These are phyloP conservation scores for Monosporascus sp. DNA, from an alignment of 2,329 filamentous ascomycete species.

Conservation along the genomic window DNA sequence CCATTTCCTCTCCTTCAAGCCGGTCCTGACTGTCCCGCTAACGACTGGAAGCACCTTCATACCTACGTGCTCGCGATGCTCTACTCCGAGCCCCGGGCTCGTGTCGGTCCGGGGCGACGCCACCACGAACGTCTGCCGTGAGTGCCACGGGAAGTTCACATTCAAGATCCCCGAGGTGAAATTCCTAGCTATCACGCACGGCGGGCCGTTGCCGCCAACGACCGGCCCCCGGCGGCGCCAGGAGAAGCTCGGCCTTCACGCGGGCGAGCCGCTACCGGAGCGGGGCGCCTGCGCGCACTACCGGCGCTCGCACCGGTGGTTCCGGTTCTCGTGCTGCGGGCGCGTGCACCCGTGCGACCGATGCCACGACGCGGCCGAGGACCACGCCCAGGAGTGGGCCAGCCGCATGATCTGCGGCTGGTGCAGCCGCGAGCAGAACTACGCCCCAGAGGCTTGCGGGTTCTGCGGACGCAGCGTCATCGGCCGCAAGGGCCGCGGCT, in stretches of 20 bases:
- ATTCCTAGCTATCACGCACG: slow-evolving; percentile 64
- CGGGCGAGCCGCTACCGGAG: slow-evolving; percentile 49
- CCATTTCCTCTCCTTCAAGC: background rate
- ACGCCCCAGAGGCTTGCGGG: slow-evolving; percentile 67
- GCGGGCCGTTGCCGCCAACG: slow-evolving; percentile 35
- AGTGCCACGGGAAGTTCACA: slow-evolving; percentile 74
- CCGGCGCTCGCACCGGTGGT: slow-evolving; percentile 55
- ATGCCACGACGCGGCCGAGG: slow-evolving; percentile 68
- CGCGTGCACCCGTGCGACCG: slow-evolving; percentile 58
- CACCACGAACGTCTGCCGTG: slow-evolving; percentile 68
- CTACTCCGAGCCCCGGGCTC: slow-evolving; percentile 62
- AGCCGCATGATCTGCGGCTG: slow-evolving; percentile 78
- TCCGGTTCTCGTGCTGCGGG: slow-evolving; percentile 58
- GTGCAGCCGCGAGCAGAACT: slow-evolving; percentile 77
- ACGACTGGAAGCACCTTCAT: slow-evolving; percentile 57
- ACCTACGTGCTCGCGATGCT: slow-evolving; percentile 73
- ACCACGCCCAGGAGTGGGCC: slow-evolving; percentile 75
- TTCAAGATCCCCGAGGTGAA: slow-evolving; percentile 75
- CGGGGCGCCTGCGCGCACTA: slow-evolving; percentile 54
- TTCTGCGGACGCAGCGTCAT: slow-evolving; percentile 68
- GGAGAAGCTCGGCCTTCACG: slow-evolving; percentile 51
- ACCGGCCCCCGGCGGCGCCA: slow-evolving; percentile 38
- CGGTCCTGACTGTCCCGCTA: background rate
- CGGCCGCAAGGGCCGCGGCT: slow-evolving; percentile 60
- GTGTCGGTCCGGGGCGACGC: slow-evolving; percentile 69